A percentile compares a stretch with the other conserved stretches of the same genome.
phyloP scores from a whole-genome alignment of 2,329 filamentous ascomycete genomes.

The Thielaviopsis euricoi region DNA sequence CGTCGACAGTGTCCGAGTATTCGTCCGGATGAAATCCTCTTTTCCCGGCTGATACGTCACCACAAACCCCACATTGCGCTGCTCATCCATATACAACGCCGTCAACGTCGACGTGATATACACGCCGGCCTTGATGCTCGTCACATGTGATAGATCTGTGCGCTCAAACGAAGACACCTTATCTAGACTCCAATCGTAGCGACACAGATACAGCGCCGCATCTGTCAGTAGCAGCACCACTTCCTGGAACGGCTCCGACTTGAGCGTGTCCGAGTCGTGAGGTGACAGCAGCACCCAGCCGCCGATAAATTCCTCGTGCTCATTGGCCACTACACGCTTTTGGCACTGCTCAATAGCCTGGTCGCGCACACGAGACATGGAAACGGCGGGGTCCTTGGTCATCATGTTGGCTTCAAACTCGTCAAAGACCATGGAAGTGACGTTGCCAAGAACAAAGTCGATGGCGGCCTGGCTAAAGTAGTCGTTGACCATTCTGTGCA shows the following conservation, averaged over 20 bases:
- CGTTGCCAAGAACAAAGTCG: constrained; percentile 83
- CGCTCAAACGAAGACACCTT: constrained; percentile 88
- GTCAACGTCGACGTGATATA: constrained; percentile 86
- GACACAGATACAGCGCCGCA: constrained; percentile 69
- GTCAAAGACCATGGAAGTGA: constrained; percentile 69
- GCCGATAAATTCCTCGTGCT: constrained; percentile 68
- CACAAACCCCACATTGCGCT: constrained; percentile 69
- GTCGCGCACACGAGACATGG: constrained; percentile 67
- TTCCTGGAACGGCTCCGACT: constrained; percentile 71
- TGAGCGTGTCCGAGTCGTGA: constrained; percentile 48
- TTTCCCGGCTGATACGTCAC: constrained; percentile 59
- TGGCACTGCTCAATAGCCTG: constrained; percentile 80
- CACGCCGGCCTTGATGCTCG: constrained; percentile 58
- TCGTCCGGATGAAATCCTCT: constrained; percentile 58
- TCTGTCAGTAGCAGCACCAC: constrained; percentile 77
- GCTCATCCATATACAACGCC: constrained; percentile 56
- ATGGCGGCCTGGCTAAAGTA: constrained; percentile 93
- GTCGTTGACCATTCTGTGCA: constrained; percentile 79
- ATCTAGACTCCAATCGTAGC: constrained; percentile 88
- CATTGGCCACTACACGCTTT: constrained; percentile 69
- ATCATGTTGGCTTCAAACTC: constrained; percentile 93
- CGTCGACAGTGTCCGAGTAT: constrained; percentile 64
- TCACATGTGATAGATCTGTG: constrained; percentile 58
- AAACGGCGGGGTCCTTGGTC: constrained; percentile 79
- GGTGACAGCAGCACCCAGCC: constrained; percentile 84